Evolutionary conservation across 345 rosid genomes (phyloP), one percentile per base, ranked within the genome.

Genomic region (Anastatica hierochuntica): DNA sequence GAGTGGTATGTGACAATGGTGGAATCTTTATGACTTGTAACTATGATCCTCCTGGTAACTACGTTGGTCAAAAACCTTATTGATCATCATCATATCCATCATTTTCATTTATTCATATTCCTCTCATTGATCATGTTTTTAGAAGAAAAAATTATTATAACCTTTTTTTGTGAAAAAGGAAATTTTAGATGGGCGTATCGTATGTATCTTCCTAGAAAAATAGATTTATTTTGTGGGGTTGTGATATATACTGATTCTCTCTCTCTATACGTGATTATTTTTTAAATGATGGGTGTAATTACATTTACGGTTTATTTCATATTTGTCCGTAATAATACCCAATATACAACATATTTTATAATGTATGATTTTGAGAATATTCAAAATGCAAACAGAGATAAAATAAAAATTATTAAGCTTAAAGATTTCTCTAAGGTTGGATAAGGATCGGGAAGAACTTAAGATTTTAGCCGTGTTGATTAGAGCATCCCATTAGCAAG

Each of bases 1-100:
- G 87, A 13, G 82, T 71, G 38, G 79, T 80, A 30, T 90, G 98
- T 47, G 74, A 79, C 18, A 63, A 53, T 26, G 95, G 96, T 36
- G 92, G 80, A 47, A 92, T 82, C 57, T 87, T 90, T 58, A 90
- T 87, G 78, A 87, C 95, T 6, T 87, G 98, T 62, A 90, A 90
- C 43, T 90, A 86, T 49, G 84, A 87, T 53, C 98, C 96, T 24
- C 77, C 75, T 0, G 98, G 98, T 7, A 90, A 82, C 38, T 87
- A 82, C 56, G 43, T 73, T n/a, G 98, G 98, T 29, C 75, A 84
- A 53, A 75, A 66, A 59, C 96, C 95, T 4, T 86, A 82, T 31
- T 83, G 49, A 76, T 46, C 11, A 7, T 21, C 24, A 21, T 29
- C 9, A 24, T 24, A 9, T 34, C 39, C 18, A n/a, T n/a, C n/a